Base-by-base conservation (phyloP, 2,329 filamentous ascomycete species). In the Microdochium nivale region DNA sequence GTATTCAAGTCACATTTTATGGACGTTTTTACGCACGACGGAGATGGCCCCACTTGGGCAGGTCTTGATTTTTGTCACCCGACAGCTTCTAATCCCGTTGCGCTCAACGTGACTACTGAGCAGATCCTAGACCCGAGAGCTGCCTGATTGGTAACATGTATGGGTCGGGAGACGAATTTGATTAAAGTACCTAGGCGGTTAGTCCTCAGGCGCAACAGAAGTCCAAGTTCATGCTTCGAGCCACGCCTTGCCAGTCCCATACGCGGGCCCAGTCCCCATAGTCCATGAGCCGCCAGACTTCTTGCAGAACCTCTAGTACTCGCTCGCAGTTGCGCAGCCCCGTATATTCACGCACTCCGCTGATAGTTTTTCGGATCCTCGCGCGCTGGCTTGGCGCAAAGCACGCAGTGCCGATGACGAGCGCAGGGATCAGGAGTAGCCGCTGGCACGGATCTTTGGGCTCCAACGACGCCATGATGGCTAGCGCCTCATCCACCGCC, bases 211-310 rank as follows among this genome's bases (percentile, higher is more conserved):
- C 64, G 61, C 78, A 80, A 2, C 81, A 67, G 57, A 83, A 83
- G 62, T 83, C 77, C 33, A 83, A 69, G 0, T 70, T 72, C 65
- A 82, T 73, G 8, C 68, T 60, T 50, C 70, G 66, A 1, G 80
- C 80, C 25, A 84, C 72, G 3, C 69, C 68, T 55, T 84, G 80
- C 81, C 81, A 85, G 62, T 86, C 82, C 82, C 82, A 86, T 8
- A 78, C 79, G 19, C 72, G 71, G 25, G 70, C 58, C 76, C 79
- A 83, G 49, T 84, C 77, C 21, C 75, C 78, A 10, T 65, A 62
- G 25, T 77, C 78, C 79, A 84, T 84, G 23, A 79, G 69, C 23
- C 69, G 65, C 81, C 81, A 85, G 2, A 84, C 69, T 57, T 78
- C 75, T 56, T 81, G 76, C 13, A 85, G 70, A 1, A 85, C 64